Evolutionary conservation across 805 yeast species (phyloP), one percentile per base, ranked within the genome.

Genomic region (Sugiyamaella valdiviana): DNA sequence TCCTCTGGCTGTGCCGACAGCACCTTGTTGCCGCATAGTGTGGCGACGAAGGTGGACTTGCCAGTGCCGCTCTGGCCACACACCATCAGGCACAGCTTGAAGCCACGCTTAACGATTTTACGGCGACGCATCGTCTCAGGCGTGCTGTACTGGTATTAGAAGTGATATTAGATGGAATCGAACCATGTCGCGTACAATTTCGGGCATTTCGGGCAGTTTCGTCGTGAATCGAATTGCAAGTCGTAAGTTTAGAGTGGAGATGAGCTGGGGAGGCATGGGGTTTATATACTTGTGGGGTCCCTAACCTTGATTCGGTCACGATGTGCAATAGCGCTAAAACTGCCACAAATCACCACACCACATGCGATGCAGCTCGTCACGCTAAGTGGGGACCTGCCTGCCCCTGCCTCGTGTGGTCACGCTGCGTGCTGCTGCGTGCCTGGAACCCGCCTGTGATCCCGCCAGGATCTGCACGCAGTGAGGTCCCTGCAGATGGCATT

Each of bases 51-150:
- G 0, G 91, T 81, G 22, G 83, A 74, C 57, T 85, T 83, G 2
- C 95, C 95, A 2, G 80, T 72, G 2, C 90, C 90, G 61, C 79
- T 76, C 52, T 80, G 80, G 6, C 95, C 95, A 46, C 80, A 76
- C 12, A 85, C 79, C 78, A 85, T 75, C 21, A 58, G 21, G 38
- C 59, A 55, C n/a, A 58, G 51, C 17, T 53, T 52, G 54, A 56
- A 56, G n/a, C 84, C 85, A 57, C 77, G 82, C 58, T 77, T 80
- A 48, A 82, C 77, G 58, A 77, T 79, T 62, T 80, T 83, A 48
- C 81, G 73, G 55, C 83, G 72, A 46, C 82, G 71, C 50, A 78
- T 58, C 45, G 56, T 60, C 37, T 61, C 65, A 0, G 63, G 65
- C 15, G 64, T 51, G 6, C 19, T 24, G 29, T 32, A 35, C 32